Evolutionary conservation across 495 filamentous ascomycete genomes (phyloP).

Genomic region (Penicillium pulvis): DNA sequence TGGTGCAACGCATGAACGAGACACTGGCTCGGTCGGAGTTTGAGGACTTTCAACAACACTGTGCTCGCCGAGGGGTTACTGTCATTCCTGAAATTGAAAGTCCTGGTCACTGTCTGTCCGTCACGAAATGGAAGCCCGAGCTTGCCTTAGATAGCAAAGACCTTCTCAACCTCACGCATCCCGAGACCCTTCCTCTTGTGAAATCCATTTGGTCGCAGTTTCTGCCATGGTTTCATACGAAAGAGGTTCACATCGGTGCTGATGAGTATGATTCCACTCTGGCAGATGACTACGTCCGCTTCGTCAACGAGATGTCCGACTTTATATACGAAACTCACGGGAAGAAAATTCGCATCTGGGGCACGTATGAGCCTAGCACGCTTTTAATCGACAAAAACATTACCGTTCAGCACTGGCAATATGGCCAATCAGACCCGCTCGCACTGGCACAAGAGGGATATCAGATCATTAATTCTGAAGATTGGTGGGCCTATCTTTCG

Average conservation of each 20-base stretch:
- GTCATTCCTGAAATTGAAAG: slow-evolving; percentile 59
- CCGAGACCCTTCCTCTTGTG: slow-evolving; percentile 54
- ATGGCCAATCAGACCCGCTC: slow-evolving; percentile 56
- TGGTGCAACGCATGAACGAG: slow-evolving; percentile 51
- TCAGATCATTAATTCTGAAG: slow-evolving; percentile 54
- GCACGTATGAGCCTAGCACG: slow-evolving; percentile 49
- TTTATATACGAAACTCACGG: slow-evolving; percentile 44
- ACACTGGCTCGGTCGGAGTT: slow-evolving; percentile 50
- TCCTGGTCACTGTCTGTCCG: slow-evolving; percentile 53
- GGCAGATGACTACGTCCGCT: slow-evolving; percentile 54
- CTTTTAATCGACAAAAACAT: slow-evolving; percentile 43
- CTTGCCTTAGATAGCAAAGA: slow-evolving; percentile 52
- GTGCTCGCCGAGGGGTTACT: slow-evolving; percentile 52
- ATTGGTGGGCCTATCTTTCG: slow-evolving; percentile 59
- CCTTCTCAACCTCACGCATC: slow-evolving; percentile 55
- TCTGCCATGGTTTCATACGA: slow-evolving; percentile 57
- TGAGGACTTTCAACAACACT: slow-evolving; percentile 53
- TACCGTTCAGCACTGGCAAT: slow-evolving; percentile 60
- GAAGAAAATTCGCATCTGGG: slow-evolving; percentile 57
- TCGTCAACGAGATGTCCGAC: slow-evolving; percentile 54
- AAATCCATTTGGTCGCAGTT: slow-evolving; percentile 58
- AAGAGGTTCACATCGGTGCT: slow-evolving; percentile 58
- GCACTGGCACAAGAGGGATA: slow-evolving; percentile 43
- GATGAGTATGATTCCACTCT: slow-evolving; percentile 56
- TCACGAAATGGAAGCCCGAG: slow-evolving; percentile 61